Percentiles rank a stretch among this genome's conserved stretches.
These are phyloP conservation scores for Rheum nobile DNA, from an alignment of 148 eudicot species.

Conservation along the genomic window DNA sequence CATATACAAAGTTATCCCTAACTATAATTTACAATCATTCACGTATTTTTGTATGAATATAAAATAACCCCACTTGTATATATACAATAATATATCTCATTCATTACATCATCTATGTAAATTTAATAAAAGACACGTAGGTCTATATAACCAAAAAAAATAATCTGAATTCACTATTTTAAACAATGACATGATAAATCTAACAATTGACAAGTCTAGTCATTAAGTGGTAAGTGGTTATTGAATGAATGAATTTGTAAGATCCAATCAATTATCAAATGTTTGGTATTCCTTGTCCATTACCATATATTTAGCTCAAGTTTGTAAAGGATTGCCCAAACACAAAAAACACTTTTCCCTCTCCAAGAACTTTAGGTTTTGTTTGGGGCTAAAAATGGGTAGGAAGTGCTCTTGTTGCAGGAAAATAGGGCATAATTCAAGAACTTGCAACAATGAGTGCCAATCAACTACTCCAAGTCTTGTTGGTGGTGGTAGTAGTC, in stretches of 20 bases:
- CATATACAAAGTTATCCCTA: neutral
- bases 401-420: constrained; percentile 63
- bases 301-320: neutral
- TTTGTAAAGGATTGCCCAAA: neutral
- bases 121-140: neutral
- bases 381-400: constrained; percentile 20
- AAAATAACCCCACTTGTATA: neutral
- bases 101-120: neutral
- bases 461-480: neutral
- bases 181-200: neutral
- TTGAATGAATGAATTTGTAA: neutral
- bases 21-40: neutral
- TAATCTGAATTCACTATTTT: neutral
- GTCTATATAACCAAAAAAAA: neutral
- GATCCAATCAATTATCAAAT: neutral
- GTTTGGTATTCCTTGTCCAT: neutral
- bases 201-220: neutral
- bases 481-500: constrained; percentile 7
- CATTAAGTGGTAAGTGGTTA: neutral
- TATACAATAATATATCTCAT: neutral
- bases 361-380: neutral
- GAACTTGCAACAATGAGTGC: constrained; percentile 34
- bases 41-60: neutral
- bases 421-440: constrained; percentile 48
- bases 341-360: neutral